Evolutionary conservation across 495 filamentous ascomycete species (phyloP), one percentile per base, ranked within the genome.

Genomic region (Amniculicola lignicola): DNA sequence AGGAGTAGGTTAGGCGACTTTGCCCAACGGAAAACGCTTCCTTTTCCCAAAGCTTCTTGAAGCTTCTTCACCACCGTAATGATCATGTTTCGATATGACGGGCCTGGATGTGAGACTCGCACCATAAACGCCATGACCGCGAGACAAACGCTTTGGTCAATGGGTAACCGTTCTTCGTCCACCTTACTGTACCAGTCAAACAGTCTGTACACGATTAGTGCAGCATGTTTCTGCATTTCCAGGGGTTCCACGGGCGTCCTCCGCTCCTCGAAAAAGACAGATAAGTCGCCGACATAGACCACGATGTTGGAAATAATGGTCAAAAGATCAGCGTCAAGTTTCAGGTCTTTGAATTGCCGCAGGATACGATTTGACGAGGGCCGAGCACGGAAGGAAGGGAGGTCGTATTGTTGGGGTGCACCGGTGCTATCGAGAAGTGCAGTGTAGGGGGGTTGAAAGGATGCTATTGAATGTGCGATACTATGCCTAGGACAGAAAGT

Each of bases 111-210:
- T 16, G 49, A 36, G 19, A 43, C 23, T 11, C 46, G 37, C 40
- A 61, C 47, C 3, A 54, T 3, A 35, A 64, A 64, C 19, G 61
- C 50, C 1, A 64, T 12, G 4, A 57, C 16, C 6, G 42, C 51
- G n/a, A 64, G 51, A 46, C 55, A 60, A 7, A 66, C 51, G n/a
- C 52, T 44, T 18, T 56, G 48, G 29, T 66, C 60, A 9, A 66
- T 19, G 11, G 63, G 59, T 1, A 27, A 23, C 12, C 51, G 22
- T 15, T 29, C 16, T 18, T 48, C 42, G 7, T 23, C n/a, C 15
- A 37, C 36, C 28, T 52, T 42, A 38, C 16, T 57, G 16, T 55
- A 59, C 54, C 54, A 63, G 48, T 51, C 52, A 23, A 63, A 55
- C 1, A 63, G 47, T 21, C 59, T 28, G 27, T 61, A 57, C 27